Evolutionary conservation across 345 rosid species (phyloP), one percentile per base, ranked within the genome.

Genomic region (Citrus unshiu): DNA sequence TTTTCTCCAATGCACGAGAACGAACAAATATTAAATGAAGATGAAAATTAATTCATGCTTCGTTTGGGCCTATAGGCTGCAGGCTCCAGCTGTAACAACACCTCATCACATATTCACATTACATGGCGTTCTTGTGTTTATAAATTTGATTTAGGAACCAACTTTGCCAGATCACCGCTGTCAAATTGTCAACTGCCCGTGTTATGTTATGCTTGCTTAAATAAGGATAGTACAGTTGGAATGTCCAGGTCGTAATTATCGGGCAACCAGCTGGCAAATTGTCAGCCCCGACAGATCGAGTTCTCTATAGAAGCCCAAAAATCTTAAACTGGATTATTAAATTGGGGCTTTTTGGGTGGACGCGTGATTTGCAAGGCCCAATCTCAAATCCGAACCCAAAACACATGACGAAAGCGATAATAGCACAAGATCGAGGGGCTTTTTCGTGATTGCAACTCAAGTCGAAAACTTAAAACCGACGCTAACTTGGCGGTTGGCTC

Each of bases 391-490:
- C 57, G 2, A 24, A 8, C 13, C 72, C 25, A 12, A 3, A 1
- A 12, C 34, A 10, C 14, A 5, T 6, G 4, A 39, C 54, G 30
- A 21, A n/a, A 71, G 3, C 2, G 76, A 0, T 39, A 5, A 61
- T 61, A 61, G 9, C 21, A 2, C 10, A 40, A 60, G 37, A 32
- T 4, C 4, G 1, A 63, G 70, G 63, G 72, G 49, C 24, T 21
- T 6, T 32, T 8, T 65, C n/a, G 64, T 64, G 34, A 46, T 51
- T 65, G 51, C 35, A 13, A 0, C 6, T 27, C 19, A 29, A 51
- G 57, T 56, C 14, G 68, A 49, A 81, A 80, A 68, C 77, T 46
- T 82, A 43, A 67, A 75, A 72, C 76, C 49, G 30, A 66, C 72
- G 71, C 81, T 27, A n/a, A 24, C 9, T 25, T 18, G 78, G n/a